Evolutionary conservation across 305 asterid genomes (phyloP).

Genomic region (Fraxinus baroniana): DNA sequence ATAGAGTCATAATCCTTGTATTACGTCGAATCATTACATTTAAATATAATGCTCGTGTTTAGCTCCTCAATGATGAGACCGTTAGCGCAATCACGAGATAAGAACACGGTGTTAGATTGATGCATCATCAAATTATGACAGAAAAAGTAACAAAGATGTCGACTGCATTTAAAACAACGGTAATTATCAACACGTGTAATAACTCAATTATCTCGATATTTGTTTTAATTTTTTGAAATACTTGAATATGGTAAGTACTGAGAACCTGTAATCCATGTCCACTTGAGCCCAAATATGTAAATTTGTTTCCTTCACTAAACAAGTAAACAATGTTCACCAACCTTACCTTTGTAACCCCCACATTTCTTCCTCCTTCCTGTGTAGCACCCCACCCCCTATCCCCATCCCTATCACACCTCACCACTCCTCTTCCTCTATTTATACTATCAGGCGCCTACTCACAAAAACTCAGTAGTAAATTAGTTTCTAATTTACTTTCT

Average conservation of each 20-base stretch:
- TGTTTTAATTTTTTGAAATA: background rate
- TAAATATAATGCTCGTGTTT: background rate
- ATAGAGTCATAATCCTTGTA: background rate
- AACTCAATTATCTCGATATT: background rate
- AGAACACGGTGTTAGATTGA: background rate
- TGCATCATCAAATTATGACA: background rate
- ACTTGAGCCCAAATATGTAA: background rate
- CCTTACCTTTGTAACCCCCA: background rate
- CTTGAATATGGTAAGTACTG: background rate
- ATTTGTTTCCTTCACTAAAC: background rate
- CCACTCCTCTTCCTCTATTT: background rate
- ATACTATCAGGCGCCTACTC: background rate
- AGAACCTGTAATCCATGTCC: background rate
- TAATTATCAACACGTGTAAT: background rate
- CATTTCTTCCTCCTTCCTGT: background rate
- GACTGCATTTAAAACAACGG: background rate
- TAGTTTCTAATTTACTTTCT: background rate
- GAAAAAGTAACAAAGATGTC: background rate
- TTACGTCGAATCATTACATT: background rate
- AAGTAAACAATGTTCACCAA: background rate
- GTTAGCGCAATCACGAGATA: conserved; percentile 4
- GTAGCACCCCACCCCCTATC: background rate
- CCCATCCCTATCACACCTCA: background rate
- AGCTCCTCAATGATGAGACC: background rate
- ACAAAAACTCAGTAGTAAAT: background rate